Conservation (phyloP, 345 rosid species). For the Dovyalis caffra region DNA sequence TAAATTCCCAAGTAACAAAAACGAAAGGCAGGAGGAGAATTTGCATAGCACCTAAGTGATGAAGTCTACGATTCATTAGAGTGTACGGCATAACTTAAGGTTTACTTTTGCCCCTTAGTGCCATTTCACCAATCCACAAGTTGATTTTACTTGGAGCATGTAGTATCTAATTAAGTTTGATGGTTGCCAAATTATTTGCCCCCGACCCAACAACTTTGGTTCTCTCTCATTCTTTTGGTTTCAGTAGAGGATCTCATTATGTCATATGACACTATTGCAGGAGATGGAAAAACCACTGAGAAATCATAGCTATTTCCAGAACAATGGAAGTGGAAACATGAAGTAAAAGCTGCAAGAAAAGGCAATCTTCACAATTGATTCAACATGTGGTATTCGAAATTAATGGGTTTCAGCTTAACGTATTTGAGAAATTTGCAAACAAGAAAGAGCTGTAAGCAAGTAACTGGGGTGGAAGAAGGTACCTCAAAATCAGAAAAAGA, state of each 20-base stretch:
- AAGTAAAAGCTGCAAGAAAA: no score
- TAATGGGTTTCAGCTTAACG: no score
- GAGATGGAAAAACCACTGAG: neutral
- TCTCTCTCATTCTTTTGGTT: no score
- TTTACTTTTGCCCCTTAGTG: neutral
- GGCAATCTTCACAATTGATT: no score
- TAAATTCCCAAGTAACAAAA: neutral
- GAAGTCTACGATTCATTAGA: neutral
- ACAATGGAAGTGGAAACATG: neutral
- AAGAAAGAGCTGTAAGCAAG: neutral
- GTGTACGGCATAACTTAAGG: neutral
- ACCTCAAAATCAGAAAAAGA: conserved; percentile 25
- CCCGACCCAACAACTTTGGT: neutral
- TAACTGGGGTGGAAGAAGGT: neutral
- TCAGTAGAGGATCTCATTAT: neutral
- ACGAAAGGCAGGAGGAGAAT: neutral
- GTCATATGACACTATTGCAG: neutral
- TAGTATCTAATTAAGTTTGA: neutral
- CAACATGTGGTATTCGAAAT: no score
- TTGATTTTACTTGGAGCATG: neutral
- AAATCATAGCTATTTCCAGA: neutral
- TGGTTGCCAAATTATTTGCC: neutral
- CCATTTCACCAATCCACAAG: neutral
- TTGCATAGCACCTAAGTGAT: neutral
- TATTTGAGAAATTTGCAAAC: no score